Base-by-base conservation (phyloP, 2,329 filamentous ascomycete genomes). In the Fusarium brachygibbosum region DNA sequence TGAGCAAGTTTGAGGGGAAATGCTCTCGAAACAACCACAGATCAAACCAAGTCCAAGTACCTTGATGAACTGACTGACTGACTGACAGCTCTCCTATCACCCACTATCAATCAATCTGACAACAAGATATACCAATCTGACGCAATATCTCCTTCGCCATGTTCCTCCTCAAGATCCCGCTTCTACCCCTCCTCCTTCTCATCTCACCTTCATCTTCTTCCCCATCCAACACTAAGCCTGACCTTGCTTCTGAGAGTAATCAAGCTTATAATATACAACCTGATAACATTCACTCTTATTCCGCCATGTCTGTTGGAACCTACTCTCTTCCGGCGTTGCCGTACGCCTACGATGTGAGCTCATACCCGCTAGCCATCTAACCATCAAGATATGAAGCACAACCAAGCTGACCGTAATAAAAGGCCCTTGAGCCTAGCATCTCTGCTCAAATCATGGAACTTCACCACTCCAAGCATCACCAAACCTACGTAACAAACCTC, bases 381-480 rank as follows among this genome's bases (percentile, higher is more conserved):
- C 25, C 23, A 25, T 6, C 8, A 44, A 45, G 42, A n/a, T 19
- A 29, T 14, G 23, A 21, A 25, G 21, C 2, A n/a, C 17, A 14
- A 2, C 28, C 23, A 21, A 42, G n/a, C 48, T 69, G 23, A 69
- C 50, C 17, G 3, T 5, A 9, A n/a, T 16, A 11, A 38, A 10
- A 91, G 88, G 90, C 90, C 34, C 83, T 93, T 50, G 90, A 92
- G 78, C 90, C 90, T 12, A 86, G 89, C 81, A 93, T 94, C 82
- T 92, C 90, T 34, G 84, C 83, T 72, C 87, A 93, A 78, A 94
- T 93, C 79, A 94, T 94, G 92, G 88, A 91, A 79, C 86, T 94
- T 51, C 92, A 94, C 79, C 91, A 94, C 81, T 82, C 83, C 79
- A 93, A 93, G 82, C 92, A 94, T 79, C 92, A 94, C 80, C 89